Evolutionary conservation across 2,329 filamentous ascomycete species (phyloP), one percentile per base, ranked within the genome.

Genomic region (Pseudogymnoascus sp.): DNA sequence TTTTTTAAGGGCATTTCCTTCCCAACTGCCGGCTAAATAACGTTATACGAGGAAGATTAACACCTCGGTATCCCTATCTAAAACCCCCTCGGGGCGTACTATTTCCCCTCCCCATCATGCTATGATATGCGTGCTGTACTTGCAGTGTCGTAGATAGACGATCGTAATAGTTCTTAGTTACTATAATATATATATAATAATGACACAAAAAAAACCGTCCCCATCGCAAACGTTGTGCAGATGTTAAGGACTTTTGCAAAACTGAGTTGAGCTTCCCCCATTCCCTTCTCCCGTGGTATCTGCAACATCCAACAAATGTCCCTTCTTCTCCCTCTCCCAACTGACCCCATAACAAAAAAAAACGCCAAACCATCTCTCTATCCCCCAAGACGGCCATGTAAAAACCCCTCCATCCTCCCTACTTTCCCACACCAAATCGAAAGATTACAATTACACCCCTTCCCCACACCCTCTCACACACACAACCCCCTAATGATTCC

Each of bases 401-500:
- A 30, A 30, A 25, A 16, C 5, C 11, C 3, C 7, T 9, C 45
- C 23, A n/a, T 16, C 25, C 45, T 28, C 45, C n/a, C 25, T 52
- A 52, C 25, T 33, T 19, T 19, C 4, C 7, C 25, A 19, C 7
- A 7, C 8, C 38, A 28, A 8, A 52, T 52, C 25, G 25, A 30
- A 52, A 16, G 30, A 52, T 52, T 52, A 52, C n/a, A 52, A 30
- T 16, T 14, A 16, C 45, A 52, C 25, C 5, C 4, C 8, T 3
- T 2, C n/a, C n/a, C n/a, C 9, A 7, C 28, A 5, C 28, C 7
- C 28, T 7, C 28, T 8, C 28, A 30, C 6, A 7, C 28, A 28
- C 7, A 16, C 38, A n/a, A n/a, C n/a, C n/a, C 11, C 58, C 45
- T 62, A 64, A 61, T 64, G 19, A 59, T 63, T 75, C 77, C 85